phyloP scores from a whole-genome alignment of 345 rosid genomes.

The Acer campestre region DNA sequence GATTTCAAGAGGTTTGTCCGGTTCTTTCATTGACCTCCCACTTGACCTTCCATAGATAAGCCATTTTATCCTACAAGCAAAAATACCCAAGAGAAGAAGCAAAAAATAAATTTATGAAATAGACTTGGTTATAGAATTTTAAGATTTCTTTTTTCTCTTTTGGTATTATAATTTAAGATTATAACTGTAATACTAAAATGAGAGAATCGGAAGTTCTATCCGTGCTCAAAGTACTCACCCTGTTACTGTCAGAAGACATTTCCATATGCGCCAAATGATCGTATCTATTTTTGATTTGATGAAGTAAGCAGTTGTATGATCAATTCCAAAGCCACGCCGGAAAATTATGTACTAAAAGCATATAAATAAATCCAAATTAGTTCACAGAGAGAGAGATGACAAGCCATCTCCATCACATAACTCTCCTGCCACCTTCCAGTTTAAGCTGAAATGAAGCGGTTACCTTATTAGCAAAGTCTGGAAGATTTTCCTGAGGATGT shows the following conservation, averaged over 20 bases:
- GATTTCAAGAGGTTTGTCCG: background rate
- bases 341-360: constrained; percentile 58
- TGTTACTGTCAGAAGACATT: constrained; percentile 47
- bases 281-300: constrained; percentile 51
- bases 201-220: background rate
- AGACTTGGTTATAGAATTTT: too few relatives aligned
- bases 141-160: background rate
- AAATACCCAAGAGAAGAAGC: background rate
- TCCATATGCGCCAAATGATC: constrained; percentile 60
- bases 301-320: constrained; percentile 58
- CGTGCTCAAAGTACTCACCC: constrained; percentile 41
- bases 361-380: constrained; percentile 1
- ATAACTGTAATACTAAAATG: too few relatives aligned
- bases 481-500: constrained; percentile 65
- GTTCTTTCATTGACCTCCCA: background rate
- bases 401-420: background rate
- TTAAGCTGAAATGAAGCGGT: constrained; percentile 4
- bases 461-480: constrained; percentile 74
- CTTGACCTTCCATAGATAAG: background rate
- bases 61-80: background rate
- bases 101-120: background rate
- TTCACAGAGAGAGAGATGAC: background rate
- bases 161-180: background rate
- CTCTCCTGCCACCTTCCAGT: background rate
- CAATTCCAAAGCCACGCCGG: constrained; percentile 81